A percentile compares a stretch with the other conserved stretches of the same genome.
Evolutionary conservation across 192 early-diverging fungal species (phyloP).

Genomic region (Dispira simplex): DNA sequence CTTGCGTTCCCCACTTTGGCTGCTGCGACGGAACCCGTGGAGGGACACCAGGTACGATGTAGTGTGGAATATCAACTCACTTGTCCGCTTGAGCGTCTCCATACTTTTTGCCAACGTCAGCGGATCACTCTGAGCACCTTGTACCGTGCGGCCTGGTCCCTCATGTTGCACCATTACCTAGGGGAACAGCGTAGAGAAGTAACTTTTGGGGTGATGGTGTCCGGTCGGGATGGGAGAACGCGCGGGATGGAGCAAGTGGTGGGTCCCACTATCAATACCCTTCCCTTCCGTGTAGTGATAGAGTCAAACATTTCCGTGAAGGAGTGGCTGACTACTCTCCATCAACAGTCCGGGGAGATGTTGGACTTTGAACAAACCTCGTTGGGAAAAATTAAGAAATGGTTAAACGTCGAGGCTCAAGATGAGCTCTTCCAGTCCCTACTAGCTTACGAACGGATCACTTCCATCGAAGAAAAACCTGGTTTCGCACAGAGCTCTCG

Average conservation of each 20-base stretch:
- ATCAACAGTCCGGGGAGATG: neutral
- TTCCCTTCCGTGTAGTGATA: neutral
- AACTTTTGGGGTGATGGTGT: constrained; percentile 4
- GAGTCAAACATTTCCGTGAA: neutral
- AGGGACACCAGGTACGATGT: neutral
- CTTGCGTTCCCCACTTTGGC: neutral
- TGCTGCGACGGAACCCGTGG: neutral
- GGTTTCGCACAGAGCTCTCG: too few relatives aligned
- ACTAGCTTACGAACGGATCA: neutral
- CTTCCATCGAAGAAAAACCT: too few relatives aligned
- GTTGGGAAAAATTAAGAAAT: neutral
- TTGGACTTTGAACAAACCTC: neutral
- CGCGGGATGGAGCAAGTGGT: constrained; percentile 1
- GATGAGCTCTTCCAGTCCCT: neutral
- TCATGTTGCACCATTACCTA: neutral
- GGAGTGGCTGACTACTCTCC: neutral
- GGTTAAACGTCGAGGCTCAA: neutral
- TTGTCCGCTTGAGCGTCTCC: neutral
- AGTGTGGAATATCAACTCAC: neutral
- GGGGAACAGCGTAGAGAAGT: neutral
- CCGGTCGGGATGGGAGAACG: neutral
- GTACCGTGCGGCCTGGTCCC: neutral
- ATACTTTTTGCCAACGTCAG: neutral
- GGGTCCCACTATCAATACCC: neutral
- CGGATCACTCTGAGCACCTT: constrained; percentile 2